Percentiles rank a stretch among this genome's conserved stretches.
Conservation (phyloP, 2,329 filamentous ascomycete genomes). For the Aspergillaceae sp. region DNA sequence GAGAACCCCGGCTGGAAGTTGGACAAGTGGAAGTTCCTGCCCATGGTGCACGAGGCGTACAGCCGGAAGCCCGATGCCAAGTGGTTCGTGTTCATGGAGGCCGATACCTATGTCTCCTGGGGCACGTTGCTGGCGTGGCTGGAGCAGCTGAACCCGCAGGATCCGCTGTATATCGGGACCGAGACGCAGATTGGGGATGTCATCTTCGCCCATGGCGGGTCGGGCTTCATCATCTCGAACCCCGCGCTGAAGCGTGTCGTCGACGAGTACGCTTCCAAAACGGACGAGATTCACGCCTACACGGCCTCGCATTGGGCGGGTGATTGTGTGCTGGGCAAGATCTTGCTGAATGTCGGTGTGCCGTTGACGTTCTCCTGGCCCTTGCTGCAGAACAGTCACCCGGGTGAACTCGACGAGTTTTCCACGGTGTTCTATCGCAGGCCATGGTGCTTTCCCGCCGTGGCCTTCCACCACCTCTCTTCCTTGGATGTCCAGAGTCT, state of each 20-base stretch:
- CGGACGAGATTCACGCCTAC: constrained; percentile 37
- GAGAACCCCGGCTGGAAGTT: constrained; percentile 45
- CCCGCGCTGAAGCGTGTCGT: constrained; percentile 40
- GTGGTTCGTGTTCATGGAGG: constrained; percentile 54
- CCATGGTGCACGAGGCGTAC: constrained; percentile 45
- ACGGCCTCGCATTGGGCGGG: constrained; percentile 43
- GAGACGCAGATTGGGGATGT: constrained; percentile 44
- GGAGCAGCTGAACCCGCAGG: constrained; percentile 38
- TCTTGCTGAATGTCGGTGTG: constrained; percentile 40
- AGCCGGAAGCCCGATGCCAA: constrained; percentile 39
- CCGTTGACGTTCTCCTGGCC: constrained; percentile 42
- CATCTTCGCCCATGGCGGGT: constrained; percentile 47
- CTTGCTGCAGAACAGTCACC: constrained; percentile 35
- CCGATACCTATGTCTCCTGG: constrained; percentile 51
- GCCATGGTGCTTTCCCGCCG: constrained; percentile 44
- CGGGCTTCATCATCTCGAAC: constrained; percentile 45
- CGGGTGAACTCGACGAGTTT: constrained; percentile 38
- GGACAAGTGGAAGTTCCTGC: constrained; percentile 53
- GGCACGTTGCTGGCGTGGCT: constrained; percentile 47
- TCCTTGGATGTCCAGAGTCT: constrained; percentile 36
- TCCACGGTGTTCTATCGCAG: constrained; percentile 31
- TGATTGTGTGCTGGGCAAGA: constrained; percentile 43
- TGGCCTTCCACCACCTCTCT: constrained; percentile 43
- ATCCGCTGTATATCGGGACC: constrained; percentile 47
- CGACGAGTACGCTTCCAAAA: constrained; percentile 34